These are phyloP conservation scores for Macrolepiota fuliginosa DNA, from an alignment of 768 basidiomycete species.

Conservation along the genomic window DNA sequence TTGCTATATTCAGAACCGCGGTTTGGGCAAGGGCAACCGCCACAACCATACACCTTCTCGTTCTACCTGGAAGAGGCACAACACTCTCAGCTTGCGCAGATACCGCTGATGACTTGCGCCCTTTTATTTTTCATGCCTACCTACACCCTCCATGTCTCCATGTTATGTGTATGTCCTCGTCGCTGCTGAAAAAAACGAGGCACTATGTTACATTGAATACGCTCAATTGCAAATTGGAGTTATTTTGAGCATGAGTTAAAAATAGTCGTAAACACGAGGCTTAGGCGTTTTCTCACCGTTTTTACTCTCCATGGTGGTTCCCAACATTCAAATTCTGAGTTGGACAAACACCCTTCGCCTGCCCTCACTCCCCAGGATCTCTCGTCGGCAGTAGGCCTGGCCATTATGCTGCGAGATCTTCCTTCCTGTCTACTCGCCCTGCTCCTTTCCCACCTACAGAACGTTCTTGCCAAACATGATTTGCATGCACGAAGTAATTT, in stretches of 20 bases:
- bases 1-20: constrained; percentile 70
- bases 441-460: constrained; percentile 5
- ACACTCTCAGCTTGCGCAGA: constrained; percentile 89
- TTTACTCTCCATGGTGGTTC: neutral
- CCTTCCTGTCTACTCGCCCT: constrained; percentile 11
- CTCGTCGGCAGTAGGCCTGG: neutral
- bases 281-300: neutral
- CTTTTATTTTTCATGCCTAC: constrained; percentile 20
- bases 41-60: constrained; percentile 91
- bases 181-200: neutral
- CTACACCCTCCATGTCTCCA: constrained; percentile 21
- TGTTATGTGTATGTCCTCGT: constrained; percentile 19
- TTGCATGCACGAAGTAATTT: constrained; percentile 25
- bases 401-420: neutral
- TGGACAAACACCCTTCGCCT: too few species aligned
- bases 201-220: neutral
- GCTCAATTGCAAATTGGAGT: neutral
- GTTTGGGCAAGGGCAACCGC: constrained; percentile 92
- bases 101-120: constrained; percentile 62
- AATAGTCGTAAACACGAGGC: neutral
- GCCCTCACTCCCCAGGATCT: neutral
- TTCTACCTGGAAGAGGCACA: constrained; percentile 97
- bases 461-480: neutral
- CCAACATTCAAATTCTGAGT: neutral
- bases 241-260: neutral